A percentile compares a stretch with the other conserved stretches of the same genome.
These are phyloP conservation scores for Trametopsis cervina DNA, from an alignment of 768 basidiomycete genomes.

Conservation along the genomic window DNA sequence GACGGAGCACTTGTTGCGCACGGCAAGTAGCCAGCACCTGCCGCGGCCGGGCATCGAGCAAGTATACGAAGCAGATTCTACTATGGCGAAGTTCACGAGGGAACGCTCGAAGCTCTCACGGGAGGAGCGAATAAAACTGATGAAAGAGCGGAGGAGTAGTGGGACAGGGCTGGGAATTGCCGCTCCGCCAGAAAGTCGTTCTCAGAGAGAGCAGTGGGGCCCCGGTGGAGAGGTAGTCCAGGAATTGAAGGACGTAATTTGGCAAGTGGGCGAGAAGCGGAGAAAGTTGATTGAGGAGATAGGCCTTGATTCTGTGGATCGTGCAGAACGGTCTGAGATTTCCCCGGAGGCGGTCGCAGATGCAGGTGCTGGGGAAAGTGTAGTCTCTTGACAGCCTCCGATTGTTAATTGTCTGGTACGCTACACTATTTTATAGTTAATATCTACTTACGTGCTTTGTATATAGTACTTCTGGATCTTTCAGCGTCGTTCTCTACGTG, in stretches of 20 bases:
- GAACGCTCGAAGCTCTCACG: slow-evolving; percentile 62
- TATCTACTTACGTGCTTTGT: slow-evolving; percentile 10
- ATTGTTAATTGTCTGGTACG: neutral
- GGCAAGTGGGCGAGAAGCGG: slow-evolving; percentile 73
- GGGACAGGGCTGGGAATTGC: slow-evolving; percentile 17
- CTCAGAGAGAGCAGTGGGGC: slow-evolving; percentile 47
- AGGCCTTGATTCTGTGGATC: neutral
- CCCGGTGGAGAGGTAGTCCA: slow-evolving; percentile 77
- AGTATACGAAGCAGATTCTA: slow-evolving; percentile 72
- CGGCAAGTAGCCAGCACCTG: slow-evolving; percentile 45
- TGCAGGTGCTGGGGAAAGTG: slow-evolving; percentile 1
- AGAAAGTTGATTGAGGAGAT: slow-evolving; percentile 38
- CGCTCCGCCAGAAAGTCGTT: slow-evolving; percentile 12
- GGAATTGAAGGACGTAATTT: slow-evolving; percentile 81
- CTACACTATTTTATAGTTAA: slow-evolving; percentile 10
- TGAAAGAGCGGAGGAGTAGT: slow-evolving; percentile 48
- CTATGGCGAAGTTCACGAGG: slow-evolving; percentile 34
- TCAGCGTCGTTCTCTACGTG: too few species aligned
- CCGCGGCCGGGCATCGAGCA: slow-evolving; percentile 69
- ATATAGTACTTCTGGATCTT: too few species aligned
- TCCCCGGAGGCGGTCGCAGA: neutral
- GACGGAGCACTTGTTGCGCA: slow-evolving; percentile 45
- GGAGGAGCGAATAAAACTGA: slow-evolving; percentile 65
- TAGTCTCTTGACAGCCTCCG: slow-evolving; percentile 4
- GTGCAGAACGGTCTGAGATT: neutral